These are phyloP conservation scores for Cyberlindnera nakhonratchasimensis DNA, from an alignment of 805 yeast species.

Conservation along the genomic window DNA sequence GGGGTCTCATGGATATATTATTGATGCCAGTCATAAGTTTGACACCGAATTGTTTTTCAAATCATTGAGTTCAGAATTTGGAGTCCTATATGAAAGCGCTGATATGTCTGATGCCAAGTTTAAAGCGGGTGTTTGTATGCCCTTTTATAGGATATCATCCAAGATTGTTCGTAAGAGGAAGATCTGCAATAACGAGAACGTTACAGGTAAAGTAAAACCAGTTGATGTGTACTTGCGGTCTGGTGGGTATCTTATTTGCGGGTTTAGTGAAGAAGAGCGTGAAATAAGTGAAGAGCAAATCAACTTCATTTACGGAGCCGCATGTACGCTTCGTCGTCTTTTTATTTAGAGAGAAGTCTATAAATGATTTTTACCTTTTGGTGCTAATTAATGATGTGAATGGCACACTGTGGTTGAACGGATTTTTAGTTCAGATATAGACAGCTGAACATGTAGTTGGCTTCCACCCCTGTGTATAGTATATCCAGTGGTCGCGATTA, in stretches of 20 bases:
- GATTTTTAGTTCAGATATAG: too few species aligned
- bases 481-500: too few species aligned
- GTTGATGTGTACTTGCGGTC: constrained; percentile 46
- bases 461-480: too few species aligned
- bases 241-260: constrained; percentile 51
- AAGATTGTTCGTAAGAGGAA: constrained; percentile 40
- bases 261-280: constrained; percentile 36
- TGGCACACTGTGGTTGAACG: too few species aligned
- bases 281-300: constrained; percentile 36
- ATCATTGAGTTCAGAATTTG: constrained; percentile 50
- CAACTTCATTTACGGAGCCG: constrained; percentile 44
- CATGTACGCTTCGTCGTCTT: constrained; percentile 45
- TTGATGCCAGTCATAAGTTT: constrained; percentile 17
- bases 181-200: constrained; percentile 18
- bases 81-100: constrained; percentile 39
- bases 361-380: constrained; percentile 12
- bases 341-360: too few species aligned
- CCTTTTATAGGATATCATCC: constrained; percentile 44
- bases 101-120: constrained; percentile 30
- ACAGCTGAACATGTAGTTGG: too few species aligned
- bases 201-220: constrained; percentile 12
- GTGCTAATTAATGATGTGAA: background rate
- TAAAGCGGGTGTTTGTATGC: constrained; percentile 50
- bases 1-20: constrained; percentile 37
- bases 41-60: constrained; percentile 39